Evolutionary conservation across 257 asterid genomes (phyloP), one percentile per base, ranked within the genome.

Genomic region (Vinca minor): DNA sequence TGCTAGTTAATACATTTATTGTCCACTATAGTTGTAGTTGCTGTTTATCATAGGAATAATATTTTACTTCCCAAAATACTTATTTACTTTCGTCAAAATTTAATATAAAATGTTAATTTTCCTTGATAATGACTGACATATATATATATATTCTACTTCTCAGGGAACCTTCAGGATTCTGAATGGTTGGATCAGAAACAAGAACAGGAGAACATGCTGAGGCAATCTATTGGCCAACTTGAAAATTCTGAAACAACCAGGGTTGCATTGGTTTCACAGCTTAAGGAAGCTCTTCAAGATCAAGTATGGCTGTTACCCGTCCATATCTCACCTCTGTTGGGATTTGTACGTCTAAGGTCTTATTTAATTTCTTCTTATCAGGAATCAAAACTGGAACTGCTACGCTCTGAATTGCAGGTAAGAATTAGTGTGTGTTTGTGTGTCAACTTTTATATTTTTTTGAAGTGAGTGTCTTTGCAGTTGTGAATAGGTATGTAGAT

Each of bases 211-310:
- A 78, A 68, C 48, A 39, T 63, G 23, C 83, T 93, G 70, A 79
- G 78, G 70, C 76, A 85, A 72, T 82, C 91, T 75, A 73, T 87
- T 64, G 64, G 62, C 61, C 81, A 89, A 74, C 88, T 93, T 68
- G 92, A 84, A 79, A 85, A 83, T 73, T 78, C 84, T 75, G 97
- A 83, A 78, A 80, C 83, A 65, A 73, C 72, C 45, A 83, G 96
- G 77, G 77, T 57, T 74, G 73, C 84, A 59, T 78, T 93, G 73
- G 73, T 83, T 69, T 85, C 89, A 64, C 88, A 77, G 73, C 97
- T 93, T 65, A 79, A 71, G 64, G 94, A 85, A 69, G 98, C 98
- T 41, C 88, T 85, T 73, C 84, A 72, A 71, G 95, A 85, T 72
- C 96, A 93, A 77, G 99, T 93, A 87, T 49, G 77, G 58, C 66